Base-by-base conservation (phyloP, 1,139 yeast species). In the Taphrina betulina region DNA sequence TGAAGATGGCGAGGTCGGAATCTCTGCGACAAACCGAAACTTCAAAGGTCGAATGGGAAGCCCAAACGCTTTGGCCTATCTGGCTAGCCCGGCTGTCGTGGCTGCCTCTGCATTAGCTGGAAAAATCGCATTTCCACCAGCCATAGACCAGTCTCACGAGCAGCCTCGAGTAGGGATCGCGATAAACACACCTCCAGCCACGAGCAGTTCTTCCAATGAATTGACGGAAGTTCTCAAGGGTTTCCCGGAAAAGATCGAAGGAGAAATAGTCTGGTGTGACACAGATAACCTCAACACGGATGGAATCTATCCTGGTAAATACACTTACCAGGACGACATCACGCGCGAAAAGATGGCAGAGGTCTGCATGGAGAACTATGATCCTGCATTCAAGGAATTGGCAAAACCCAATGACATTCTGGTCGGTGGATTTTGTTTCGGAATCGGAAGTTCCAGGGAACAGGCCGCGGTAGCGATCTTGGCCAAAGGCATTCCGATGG, bases 11-110 rank as follows among this genome's bases (percentile, higher is more conserved):
- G 96, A 92, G 71, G 95, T 94, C 58, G 98, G 99, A 62, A 94
- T 92, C 66, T 87, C 96, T 63, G 98, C 98, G 58, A 94, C 98
- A 5, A 92, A 92, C 75, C 82, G 99, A 75, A 92, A 92, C 72
- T 92, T 92, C 78, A 94, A 94, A 74, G 99, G 99, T 58, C 82
- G 99, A 75, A 92, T 92, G 99, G 99, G 99, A 3, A 85, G 95
- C 10, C 85, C 85, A 66, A 96, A 92, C 66, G 98, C 98, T 0
- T 75, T 89, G 62, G 98, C 98, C 0, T 92, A 86, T 71, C 79
- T 92, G 63, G 96, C 96, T 0, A 88, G 96, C 2, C 99, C 99
- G 7, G 96, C 90, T 64, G 95, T 92, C 40, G 98, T 92, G 56
- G 97, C 99, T 55, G 97, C 99, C 0, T 85, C 95, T 58, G 98